phyloP scores from a whole-genome alignment of 164 flowering plant species.

The Dillenia turbinata region DNA sequence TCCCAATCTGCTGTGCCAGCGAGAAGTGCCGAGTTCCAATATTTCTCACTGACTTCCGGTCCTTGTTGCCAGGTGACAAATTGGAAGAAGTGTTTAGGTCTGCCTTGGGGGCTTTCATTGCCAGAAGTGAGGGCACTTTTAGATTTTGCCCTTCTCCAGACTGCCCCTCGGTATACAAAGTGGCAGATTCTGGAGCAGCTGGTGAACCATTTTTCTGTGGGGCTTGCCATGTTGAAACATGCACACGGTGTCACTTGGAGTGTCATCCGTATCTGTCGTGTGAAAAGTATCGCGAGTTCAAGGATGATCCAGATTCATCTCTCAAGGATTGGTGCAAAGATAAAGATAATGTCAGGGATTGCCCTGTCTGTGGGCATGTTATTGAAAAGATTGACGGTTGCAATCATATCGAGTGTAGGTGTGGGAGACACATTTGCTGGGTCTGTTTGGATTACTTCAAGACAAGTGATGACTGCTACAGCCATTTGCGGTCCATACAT shows the following conservation, averaged over 20 bases:
- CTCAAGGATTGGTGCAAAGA: conserved; percentile 75
- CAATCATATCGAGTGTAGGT: conserved; percentile 81
- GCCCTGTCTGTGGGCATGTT: conserved; percentile 60
- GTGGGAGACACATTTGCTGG: conserved; percentile 93
- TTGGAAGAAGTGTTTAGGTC: conserved; percentile 83
- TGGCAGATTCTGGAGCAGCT: conserved; percentile 26
- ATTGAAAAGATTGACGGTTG: conserved; percentile 97
- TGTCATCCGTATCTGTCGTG: conserved; percentile 74
- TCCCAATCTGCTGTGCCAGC: conserved; percentile 63
- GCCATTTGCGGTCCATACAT: conserved; percentile 66
- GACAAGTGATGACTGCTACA: conserved; percentile 66
- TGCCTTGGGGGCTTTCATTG: conserved; percentile 67
- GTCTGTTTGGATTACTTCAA: conserved; percentile 55
- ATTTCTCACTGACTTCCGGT: conserved; percentile 50
- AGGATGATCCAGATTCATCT: conserved; percentile 82
- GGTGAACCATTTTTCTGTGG: conserved; percentile 71
- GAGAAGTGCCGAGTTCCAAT: conserved; percentile 54
- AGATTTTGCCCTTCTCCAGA: conserved; percentile 94
- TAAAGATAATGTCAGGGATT: conserved; percentile 72
- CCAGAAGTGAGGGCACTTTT: conserved; percentile 57
- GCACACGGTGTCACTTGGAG: conserved; percentile 82
- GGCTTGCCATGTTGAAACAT: conserved; percentile 75
- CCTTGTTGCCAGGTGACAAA: conserved; percentile 50
- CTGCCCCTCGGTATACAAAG: conserved; percentile 78
- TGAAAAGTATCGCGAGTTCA: conserved; percentile 62